Conservation (phyloP, 257 asterid genomes). For the Cynanchum wilfordii region DNA sequence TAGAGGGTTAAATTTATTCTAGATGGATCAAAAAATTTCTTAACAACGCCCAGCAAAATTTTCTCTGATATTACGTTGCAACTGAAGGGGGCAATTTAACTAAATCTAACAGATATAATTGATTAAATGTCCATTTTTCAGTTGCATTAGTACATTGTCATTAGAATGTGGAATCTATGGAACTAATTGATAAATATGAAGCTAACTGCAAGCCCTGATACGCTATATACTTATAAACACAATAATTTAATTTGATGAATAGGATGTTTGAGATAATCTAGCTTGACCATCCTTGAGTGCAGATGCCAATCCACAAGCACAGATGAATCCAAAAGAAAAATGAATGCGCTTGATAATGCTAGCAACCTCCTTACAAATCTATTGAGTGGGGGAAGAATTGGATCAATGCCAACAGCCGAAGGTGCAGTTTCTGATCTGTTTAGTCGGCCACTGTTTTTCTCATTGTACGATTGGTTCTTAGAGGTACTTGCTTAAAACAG, state of each 20-base stretch:
- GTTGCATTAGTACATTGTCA: not conserved
- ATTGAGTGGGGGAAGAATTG: slow-evolving; percentile 76
- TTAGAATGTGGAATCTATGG: not conserved
- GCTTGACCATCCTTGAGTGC: slow-evolving; percentile 13
- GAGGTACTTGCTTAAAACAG: slow-evolving; percentile 45
- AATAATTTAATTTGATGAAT: not conserved
- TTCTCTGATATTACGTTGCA: no score
- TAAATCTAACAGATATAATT: no score
- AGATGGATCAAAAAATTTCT: no score
- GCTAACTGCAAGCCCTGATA: not conserved
- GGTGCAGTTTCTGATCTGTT: slow-evolving; percentile 95
- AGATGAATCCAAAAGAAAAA: slow-evolving; percentile 54
- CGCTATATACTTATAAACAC: no score
- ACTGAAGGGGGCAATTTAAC: no score
- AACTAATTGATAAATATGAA: not conserved
- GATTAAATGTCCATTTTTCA: not conserved
- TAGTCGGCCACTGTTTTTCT: slow-evolving; percentile 81
- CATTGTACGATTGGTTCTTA: slow-evolving; percentile 85
- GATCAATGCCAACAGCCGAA: slow-evolving; percentile 89
- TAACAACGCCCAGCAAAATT: no score
- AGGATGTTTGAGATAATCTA: not conserved
- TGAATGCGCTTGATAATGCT: slow-evolving; percentile 73
- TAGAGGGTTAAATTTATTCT: no score
- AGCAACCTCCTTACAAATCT: slow-evolving; percentile 89
- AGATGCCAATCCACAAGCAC: slow-evolving; percentile 71